These are phyloP conservation scores for Coemansia sp. DNA, from an alignment of 192 early-diverging fungal genomes.

Conservation along the genomic window DNA sequence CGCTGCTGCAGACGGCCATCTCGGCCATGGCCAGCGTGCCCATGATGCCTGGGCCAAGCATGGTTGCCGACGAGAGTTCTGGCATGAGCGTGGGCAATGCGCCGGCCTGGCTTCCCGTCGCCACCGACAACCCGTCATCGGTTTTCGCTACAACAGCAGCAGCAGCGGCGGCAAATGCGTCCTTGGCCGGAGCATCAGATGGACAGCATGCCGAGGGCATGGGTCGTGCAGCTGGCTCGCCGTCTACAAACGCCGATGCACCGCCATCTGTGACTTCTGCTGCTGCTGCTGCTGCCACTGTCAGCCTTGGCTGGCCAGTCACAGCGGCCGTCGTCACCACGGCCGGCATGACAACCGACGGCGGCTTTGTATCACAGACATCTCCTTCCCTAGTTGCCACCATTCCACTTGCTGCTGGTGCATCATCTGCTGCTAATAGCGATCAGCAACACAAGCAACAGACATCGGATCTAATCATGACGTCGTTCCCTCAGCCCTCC, in stretches of 20 bases:
- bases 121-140: not conserved
- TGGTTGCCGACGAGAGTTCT: constrained; percentile 26
- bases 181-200: not conserved
- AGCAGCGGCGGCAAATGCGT: not conserved
- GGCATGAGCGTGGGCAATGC: constrained; percentile 35
- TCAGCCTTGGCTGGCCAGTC: constrained; percentile 42
- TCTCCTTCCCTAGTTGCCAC: not conserved
- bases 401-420: not conserved
- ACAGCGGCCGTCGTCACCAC: constrained; percentile 13
- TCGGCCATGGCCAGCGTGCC: not conserved
- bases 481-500: not conserved
- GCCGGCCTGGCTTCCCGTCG: constrained; percentile 34
- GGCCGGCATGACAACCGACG: not conserved
- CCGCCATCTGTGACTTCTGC: not conserved
- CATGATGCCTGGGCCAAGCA: constrained; percentile 33
- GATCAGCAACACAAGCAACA: not conserved
- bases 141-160: not conserved
- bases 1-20: not conserved
- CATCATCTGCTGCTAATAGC: not conserved
- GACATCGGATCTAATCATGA: not conserved
- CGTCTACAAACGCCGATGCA: not conserved
- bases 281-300: constrained; percentile 3
- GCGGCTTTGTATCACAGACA: not conserved
- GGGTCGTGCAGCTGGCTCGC: not conserved
- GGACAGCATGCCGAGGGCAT: not conserved